These are phyloP conservation scores for Aspergillus vadensis DNA, from an alignment of 2,329 filamentous ascomycete genomes.

Conservation along the genomic window DNA sequence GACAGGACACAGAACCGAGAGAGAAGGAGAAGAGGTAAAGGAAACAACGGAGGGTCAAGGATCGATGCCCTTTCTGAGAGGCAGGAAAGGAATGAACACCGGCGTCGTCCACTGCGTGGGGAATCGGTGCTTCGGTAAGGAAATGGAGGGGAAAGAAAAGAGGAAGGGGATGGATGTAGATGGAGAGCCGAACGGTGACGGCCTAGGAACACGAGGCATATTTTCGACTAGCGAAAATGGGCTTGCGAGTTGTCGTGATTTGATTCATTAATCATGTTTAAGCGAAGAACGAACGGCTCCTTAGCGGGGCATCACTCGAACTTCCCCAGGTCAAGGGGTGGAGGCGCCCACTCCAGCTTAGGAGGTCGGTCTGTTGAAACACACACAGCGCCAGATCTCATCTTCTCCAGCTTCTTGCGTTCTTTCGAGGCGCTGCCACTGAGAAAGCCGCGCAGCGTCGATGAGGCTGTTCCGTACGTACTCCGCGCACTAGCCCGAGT, in stretches of 20 bases:
- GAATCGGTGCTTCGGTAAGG: not conserved
- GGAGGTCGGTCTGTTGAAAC: slow-evolving; percentile 37
- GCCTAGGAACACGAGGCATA: not conserved
- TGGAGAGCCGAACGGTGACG: not conserved
- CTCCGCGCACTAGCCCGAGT: slow-evolving; percentile 39
- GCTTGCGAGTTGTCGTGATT: slow-evolving; percentile 9
- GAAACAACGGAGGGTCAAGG: not conserved
- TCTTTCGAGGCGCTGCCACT: slow-evolving; percentile 33
- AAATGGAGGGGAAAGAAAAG: not conserved
- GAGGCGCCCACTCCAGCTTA: slow-evolving; percentile 41
- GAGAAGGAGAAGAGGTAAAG: not conserved
- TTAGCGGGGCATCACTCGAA: slow-evolving; percentile 23
- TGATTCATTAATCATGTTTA: slow-evolving; percentile 12
- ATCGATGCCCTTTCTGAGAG: not conserved
- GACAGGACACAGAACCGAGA: not conserved
- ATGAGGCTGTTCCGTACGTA: slow-evolving; percentile 38
- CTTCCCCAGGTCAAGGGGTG: slow-evolving; percentile 37
- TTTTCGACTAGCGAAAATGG: slow-evolving; percentile 20
- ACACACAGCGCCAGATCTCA: slow-evolving; percentile 31
- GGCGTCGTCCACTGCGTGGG: not conserved
- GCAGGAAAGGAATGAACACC: not conserved
- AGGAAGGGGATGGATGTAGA: not conserved
- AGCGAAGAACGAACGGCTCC: not conserved
- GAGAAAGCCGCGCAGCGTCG: slow-evolving; percentile 40
- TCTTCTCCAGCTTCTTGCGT: slow-evolving; percentile 31